Base-by-base conservation (phyloP, 2,329 filamentous ascomycete genomes). In the Cryphonectria nitschkei region DNA sequence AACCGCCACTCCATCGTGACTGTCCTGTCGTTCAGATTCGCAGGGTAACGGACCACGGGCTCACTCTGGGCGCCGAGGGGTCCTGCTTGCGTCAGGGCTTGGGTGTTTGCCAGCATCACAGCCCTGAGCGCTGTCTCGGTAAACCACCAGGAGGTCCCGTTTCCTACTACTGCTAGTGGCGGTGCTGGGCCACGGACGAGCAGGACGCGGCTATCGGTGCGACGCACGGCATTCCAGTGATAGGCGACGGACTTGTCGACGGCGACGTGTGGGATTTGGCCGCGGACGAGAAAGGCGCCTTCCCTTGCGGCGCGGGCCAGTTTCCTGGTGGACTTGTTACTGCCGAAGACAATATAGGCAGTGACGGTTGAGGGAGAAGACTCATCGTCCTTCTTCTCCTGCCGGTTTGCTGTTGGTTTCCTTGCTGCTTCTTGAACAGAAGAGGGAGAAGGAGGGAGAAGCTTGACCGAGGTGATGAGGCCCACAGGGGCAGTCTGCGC, bases 1-100 rank as follows among this genome's bases (percentile, higher is more conserved):
- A 67, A 68, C 13, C 56, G 56, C 66, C 66, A 68, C 66, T 68
- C 56, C 41, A 68, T 37, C 4, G n/a, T 41, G n/a, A 50, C 14
- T 14, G 19, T 26, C 19, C 46, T 19, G 37, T 34, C 43, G n/a
- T 50, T 50, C 22, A 34, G 26, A 26, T 46, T 56, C 8, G n/a
- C 26, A 13, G 34, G 34, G 52, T 65, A 60, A 19, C 46, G 14
- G 26, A 37, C 43, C 56, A 64, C 64, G 13, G 64, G 43, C 56
- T 67, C 68, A 16, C 39, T 61, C 14, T 32, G 3, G 39, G 41
- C 65, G 16, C 56, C 43, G 11, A 58, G 46, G 16, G 43, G 34
- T 5, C 34, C 37, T 19, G 61, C 58, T 13, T 52, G 22, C 37
- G 19, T 19, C 37, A 67, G 39, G 3, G 58, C 65, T 37, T 58